These are phyloP conservation scores for Euryodendron excelsum DNA, from an alignment of 148 eudicot genomes.

Conservation along the genomic window DNA sequence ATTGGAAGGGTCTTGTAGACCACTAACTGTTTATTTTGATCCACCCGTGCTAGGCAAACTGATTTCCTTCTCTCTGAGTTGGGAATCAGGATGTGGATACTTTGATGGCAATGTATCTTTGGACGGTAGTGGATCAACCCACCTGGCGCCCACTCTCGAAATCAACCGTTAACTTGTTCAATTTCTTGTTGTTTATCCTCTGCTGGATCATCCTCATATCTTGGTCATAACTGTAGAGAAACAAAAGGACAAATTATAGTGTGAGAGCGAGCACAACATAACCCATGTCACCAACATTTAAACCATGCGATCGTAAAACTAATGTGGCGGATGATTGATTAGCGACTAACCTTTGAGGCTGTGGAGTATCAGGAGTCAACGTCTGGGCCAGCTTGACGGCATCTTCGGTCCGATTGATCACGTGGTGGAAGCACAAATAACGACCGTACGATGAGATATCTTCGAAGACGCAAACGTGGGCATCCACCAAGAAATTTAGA, in stretches of 20 bases:
- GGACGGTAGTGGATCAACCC: conserved; percentile 7
- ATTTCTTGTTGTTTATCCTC: conserved; percentile 57
- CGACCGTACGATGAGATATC: conserved; percentile 63
- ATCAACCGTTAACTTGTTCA: conserved; percentile 48
- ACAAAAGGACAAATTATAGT: not conserved
- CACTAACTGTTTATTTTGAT: too few species aligned
- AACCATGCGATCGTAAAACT: not conserved
- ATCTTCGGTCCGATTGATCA: conserved; percentile 41
- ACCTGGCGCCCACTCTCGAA: conserved; percentile 25
- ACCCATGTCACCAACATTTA: not conserved
- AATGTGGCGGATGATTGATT: not conserved
- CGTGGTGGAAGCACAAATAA: conserved; percentile 62
- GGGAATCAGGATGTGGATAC: too few species aligned
- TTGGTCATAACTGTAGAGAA: conserved; percentile 36
- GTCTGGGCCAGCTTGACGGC: conserved; percentile 47
- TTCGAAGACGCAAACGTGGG: conserved; percentile 51
- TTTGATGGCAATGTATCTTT: not conserved
- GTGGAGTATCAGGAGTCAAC: conserved; percentile 35
- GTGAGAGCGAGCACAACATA: not conserved
- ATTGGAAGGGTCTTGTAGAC: too few species aligned
- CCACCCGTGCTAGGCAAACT: too few species aligned
- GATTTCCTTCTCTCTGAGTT: too few species aligned
- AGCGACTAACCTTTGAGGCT: conserved; percentile 36
- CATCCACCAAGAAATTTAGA: conserved; percentile 49
- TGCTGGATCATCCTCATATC: conserved; percentile 44